These are phyloP conservation scores for Yamadazyma buinensis DNA, from an alignment of 1,139 yeast species.

Conservation along the genomic window DNA sequence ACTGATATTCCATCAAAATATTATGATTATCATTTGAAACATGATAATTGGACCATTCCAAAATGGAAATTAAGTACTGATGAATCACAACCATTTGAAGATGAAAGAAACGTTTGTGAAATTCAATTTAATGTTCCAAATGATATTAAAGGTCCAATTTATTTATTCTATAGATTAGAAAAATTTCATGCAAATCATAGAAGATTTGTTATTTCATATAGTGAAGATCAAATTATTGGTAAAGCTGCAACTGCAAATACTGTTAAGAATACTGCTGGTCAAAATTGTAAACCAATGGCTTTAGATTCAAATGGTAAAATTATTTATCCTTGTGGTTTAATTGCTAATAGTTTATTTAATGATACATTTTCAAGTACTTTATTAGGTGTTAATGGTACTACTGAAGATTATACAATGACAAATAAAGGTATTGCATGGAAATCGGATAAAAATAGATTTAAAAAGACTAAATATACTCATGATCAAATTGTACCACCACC, in stretches of 20 bases:
- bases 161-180: conserved; percentile 73
- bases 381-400: conserved; percentile 33
- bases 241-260: conserved; percentile 50
- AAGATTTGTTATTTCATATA: conserved; percentile 83
- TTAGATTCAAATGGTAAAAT: conserved; percentile 49
- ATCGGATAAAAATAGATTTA: conserved; percentile 54
- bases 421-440: conserved; percentile 65
- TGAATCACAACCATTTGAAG: conserved; percentile 46
- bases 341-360: conserved; percentile 73
- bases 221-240: conserved; percentile 89
- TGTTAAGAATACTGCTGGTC: conserved; percentile 70
- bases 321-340: conserved; percentile 74
- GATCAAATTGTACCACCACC: conserved; percentile 75
- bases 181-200: conserved; percentile 92
- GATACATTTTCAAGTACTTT: conserved; percentile 55
- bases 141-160: conserved; percentile 71
- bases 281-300: conserved; percentile 84
- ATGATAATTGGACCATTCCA: conserved; percentile 14
- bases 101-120: conserved; percentile 63
- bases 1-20: conserved; percentile 60
- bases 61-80: conserved; percentile 62
- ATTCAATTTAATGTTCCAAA: conserved; percentile 78
- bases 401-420: conserved; percentile 45
- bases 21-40: conserved; percentile 51
- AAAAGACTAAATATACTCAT: conserved; percentile 53